Percentiles rank a stretch among this genome's conserved stretches.
Conservation (phyloP, 495 filamentous ascomycete genomes). For the Xylaria scruposa region DNA sequence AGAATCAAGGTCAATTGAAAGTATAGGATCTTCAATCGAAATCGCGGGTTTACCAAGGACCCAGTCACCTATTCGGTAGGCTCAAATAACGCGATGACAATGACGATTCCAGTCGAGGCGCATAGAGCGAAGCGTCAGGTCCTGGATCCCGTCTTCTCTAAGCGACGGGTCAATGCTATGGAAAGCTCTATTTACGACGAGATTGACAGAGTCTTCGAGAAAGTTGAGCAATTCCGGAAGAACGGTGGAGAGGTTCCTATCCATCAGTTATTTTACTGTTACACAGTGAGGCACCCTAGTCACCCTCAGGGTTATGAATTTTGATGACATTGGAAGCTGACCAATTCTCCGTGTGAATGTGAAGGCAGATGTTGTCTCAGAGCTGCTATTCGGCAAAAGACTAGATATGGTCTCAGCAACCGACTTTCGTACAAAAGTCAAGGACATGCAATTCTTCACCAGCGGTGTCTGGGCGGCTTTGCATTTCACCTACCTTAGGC, state of each 20-base stretch:
- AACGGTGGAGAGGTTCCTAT: neutral
- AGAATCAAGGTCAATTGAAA: no score
- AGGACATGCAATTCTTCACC: neutral
- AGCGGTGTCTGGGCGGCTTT: neutral
- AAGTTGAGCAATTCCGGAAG: neutral
- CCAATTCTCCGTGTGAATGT: neutral
- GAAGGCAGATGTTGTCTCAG: neutral
- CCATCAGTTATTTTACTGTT: neutral
- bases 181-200: neutral
- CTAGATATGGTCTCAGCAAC: neutral
- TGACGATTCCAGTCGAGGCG: neutral
- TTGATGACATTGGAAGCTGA: neutral
- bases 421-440: neutral
- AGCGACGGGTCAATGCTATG: neutral
- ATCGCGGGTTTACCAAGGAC: neutral
- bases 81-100: neutral
- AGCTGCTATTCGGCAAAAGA: neutral
- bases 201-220: neutral
- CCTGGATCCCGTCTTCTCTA: neutral
- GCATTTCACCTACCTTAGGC: neutral
- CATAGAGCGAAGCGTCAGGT: constrained; percentile 1
- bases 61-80: neutral
- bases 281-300: neutral
- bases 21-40: neutral
- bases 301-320: neutral